A percentile compares a stretch with the other conserved stretches of the same genome.
Conservation (phyloP, 371 early-diverging fungal genomes). For the Mucor irregularis region DNA sequence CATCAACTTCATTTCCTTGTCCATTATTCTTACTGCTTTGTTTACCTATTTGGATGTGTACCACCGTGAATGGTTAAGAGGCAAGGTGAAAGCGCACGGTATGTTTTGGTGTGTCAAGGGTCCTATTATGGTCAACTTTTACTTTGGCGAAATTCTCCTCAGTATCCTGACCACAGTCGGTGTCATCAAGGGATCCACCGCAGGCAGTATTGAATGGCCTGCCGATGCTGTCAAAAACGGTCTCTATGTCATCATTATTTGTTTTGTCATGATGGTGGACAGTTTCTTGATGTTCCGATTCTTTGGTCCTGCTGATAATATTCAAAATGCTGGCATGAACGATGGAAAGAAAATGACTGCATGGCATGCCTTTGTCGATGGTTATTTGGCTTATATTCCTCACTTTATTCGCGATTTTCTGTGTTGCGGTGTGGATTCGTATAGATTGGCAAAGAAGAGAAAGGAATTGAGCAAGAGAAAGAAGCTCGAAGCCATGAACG, state of each 20-base stretch:
- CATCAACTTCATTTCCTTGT: constrained; percentile 44
- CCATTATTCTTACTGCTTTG: constrained; percentile 41
- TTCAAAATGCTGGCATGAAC: constrained; percentile 3
- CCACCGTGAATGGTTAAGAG: constrained; percentile 38
- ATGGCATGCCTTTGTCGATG: constrained; percentile 42
- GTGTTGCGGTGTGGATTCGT: constrained; percentile 42
- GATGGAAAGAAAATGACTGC: constrained; percentile 2
- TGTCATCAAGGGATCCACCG: constrained; percentile 40
- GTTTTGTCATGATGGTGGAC: constrained; percentile 39
- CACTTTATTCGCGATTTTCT: constrained; percentile 33
- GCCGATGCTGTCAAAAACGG: constrained; percentile 49
- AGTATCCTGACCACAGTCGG: constrained; percentile 25
- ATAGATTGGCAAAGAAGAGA: constrained; percentile 36
- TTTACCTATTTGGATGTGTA: constrained; percentile 49
- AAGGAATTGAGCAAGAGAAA: constrained; percentile 23
- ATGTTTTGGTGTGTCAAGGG: constrained; percentile 60
- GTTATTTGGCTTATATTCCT: constrained; percentile 43
- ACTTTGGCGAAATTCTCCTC: constrained; percentile 45
- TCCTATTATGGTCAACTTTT: constrained; percentile 52
- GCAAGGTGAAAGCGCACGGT: constrained; percentile 42
- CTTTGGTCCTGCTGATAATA: constrained; percentile 29
- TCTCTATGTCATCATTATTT: constrained; percentile 39
- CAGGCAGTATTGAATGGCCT: constrained; percentile 42
- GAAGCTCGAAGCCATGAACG: neutral
- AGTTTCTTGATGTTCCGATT: constrained; percentile 38